These are phyloP conservation scores for Penicillium dipodomyicola DNA, from an alignment of 495 filamentous ascomycete genomes.

Conservation along the genomic window DNA sequence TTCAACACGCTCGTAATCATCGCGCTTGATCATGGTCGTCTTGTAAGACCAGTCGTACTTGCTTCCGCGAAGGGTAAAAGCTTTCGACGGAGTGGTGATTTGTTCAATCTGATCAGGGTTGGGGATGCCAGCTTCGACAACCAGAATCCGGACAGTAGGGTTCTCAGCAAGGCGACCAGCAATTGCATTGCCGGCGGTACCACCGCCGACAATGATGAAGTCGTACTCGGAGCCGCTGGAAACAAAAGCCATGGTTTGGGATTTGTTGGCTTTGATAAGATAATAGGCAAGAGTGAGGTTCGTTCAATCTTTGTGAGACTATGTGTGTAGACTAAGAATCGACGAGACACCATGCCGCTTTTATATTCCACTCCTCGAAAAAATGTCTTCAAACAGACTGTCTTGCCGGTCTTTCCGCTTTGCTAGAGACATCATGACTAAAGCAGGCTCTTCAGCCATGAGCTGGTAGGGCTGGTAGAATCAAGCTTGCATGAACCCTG, in stretches of 20 bases:
- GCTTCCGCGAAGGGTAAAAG: conserved; percentile 44
- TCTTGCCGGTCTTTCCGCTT: conserved; percentile 1
- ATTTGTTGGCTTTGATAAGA: not conserved
- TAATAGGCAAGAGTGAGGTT: not conserved
- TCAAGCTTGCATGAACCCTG: not conserved
- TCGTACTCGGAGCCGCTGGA: conserved; percentile 29
- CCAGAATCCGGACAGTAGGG: conserved; percentile 48
- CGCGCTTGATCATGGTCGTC: conserved; percentile 59
- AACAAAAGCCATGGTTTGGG: conserved; percentile 19
- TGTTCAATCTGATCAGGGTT: conserved; percentile 41
- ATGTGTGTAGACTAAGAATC: not conserved
- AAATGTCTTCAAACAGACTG: not conserved
- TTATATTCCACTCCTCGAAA: conserved; percentile 2
- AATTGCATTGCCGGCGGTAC: conserved; percentile 57
- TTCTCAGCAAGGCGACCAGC: conserved; percentile 59
- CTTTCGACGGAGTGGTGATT: conserved; percentile 45
- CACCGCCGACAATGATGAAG: conserved; percentile 51
- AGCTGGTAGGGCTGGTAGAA: not conserved
- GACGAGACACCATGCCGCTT: not conserved
- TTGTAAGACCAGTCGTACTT: conserved; percentile 63
- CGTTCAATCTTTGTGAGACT: not conserved
- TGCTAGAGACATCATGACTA: not conserved
- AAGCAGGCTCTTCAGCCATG: not conserved
- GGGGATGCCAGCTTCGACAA: conserved; percentile 52
- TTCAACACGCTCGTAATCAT: conserved; percentile 60